Evolutionary conservation across 352 stramenopile genomes (phyloP).

Genomic region (Phytopythium boreale): DNA sequence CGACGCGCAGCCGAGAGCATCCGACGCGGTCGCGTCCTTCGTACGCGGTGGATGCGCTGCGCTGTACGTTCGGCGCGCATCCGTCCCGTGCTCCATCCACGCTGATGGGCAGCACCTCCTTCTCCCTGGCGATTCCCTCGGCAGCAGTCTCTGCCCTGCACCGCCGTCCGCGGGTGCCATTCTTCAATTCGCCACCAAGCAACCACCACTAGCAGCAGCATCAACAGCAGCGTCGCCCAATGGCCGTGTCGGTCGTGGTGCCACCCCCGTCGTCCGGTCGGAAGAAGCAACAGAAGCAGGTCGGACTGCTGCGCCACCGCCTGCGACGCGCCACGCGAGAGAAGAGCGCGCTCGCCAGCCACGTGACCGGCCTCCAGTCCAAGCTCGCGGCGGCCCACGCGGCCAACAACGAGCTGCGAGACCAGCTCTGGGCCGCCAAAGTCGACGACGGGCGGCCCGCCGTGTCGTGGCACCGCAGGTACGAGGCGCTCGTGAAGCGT

Average conservation of each 20-base stretch:
- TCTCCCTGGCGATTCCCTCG: background rate
- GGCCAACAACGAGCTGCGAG: conserved; percentile 2
- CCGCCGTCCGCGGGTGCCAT: background rate
- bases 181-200: background rate
- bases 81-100: too few species aligned
- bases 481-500: conserved; percentile 1
- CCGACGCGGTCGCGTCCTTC: too few species aligned
- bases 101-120: background rate
- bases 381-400: background rate
- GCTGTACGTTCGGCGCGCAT: too few species aligned
- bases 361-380: background rate
- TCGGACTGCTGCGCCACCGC: background rate
- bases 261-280: background rate
- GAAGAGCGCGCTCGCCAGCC: background rate
- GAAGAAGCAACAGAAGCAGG: conserved; percentile 4
- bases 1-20: too few species aligned
- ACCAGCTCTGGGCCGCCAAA: conserved; percentile 2
- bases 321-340: background rate
- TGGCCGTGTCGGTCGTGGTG: background rate
- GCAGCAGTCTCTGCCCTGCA: background rate
- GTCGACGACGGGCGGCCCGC: background rate
- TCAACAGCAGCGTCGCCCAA: background rate
- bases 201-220: background rate
- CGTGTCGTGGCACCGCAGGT: conserved; percentile 1
- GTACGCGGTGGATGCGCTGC: too few species aligned